phyloP scores from a whole-genome alignment of 2,329 filamentous ascomycete genomes.

The Plenodomus lindquistii region DNA sequence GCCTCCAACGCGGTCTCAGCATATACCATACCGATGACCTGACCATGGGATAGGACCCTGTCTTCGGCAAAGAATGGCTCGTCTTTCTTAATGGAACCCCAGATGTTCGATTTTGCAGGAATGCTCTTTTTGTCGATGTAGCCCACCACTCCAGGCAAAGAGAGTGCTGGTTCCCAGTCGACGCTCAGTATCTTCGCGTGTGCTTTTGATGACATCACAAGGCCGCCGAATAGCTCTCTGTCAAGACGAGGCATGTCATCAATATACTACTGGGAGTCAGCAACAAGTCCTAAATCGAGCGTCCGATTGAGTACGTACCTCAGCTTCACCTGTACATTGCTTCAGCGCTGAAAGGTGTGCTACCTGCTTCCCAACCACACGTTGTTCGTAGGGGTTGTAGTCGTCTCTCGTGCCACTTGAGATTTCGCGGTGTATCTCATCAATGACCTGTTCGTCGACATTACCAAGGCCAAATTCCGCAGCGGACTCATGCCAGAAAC shows the following conservation, averaged over 20 bases:
- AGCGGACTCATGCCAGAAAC: constrained; percentile 92
- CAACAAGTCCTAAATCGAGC: neutral
- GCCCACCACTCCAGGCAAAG: constrained; percentile 83
- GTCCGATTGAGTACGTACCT: constrained; percentile 40
- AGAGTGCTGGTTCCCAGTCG: constrained; percentile 73
- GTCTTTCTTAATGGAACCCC: constrained; percentile 80
- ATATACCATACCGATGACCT: constrained; percentile 86
- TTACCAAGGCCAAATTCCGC: constrained; percentile 60
- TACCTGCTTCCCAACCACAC: constrained; percentile 79
- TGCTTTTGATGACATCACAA: constrained; percentile 84
- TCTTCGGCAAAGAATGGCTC: constrained; percentile 91
- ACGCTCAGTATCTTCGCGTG: constrained; percentile 83
- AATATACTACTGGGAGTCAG: constrained; percentile 61
- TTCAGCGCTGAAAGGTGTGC: constrained; percentile 88
- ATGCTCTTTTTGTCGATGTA: constrained; percentile 83
- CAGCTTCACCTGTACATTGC: constrained; percentile 88
- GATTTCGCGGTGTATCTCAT: constrained; percentile 81
- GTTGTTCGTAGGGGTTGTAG: constrained; percentile 76
- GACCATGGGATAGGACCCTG: constrained; percentile 81
- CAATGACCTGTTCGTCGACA: constrained; percentile 71
- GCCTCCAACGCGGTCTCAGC: constrained; percentile 77
- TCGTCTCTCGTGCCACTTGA: constrained; percentile 79
- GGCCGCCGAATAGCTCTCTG: constrained; percentile 84
- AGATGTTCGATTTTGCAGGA: constrained; percentile 80
- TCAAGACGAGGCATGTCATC: constrained; percentile 85